Evolutionary conservation across 2,329 filamentous ascomycete species (phyloP).

Genomic region (Colletotrichum musae): DNA sequence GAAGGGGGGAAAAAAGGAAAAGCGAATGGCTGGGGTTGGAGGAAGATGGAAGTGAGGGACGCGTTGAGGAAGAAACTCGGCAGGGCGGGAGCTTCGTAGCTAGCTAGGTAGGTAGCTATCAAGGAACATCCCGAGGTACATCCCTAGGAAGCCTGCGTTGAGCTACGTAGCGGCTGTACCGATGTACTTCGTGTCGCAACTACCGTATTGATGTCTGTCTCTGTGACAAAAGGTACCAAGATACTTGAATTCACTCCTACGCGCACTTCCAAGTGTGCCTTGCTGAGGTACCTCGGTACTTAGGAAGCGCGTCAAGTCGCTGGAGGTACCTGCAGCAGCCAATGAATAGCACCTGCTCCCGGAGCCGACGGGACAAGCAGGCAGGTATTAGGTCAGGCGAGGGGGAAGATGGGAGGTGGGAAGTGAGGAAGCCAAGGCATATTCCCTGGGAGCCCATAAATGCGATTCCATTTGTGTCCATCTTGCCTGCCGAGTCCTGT

Average conservation of each 20-base stretch:
- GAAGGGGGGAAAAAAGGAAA: constrained; percentile 12
- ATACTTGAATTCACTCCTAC: background rate
- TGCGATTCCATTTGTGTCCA: background rate
- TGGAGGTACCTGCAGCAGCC: background rate
- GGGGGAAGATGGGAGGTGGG: too few species aligned
- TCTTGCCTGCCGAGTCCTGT: background rate
- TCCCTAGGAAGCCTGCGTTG: too few species aligned
- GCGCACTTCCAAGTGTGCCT: background rate
- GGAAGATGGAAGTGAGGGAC: constrained; percentile 14
- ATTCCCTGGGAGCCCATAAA: background rate
- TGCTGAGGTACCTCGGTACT: background rate
- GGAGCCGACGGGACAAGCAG: constrained; percentile 15
- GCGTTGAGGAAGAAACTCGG: constrained; percentile 32
- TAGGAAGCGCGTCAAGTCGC: background rate
- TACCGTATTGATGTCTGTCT: too few species aligned
- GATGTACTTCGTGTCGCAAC: too few species aligned
- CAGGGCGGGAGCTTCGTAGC: constrained; percentile 24
- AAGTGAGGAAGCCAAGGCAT: background rate
- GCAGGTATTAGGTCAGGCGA: background rate
- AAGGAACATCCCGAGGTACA: too few species aligned
- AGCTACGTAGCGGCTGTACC: too few species aligned
- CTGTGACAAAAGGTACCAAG: background rate
- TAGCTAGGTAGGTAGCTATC: constrained; percentile 8
- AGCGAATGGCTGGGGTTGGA: constrained; percentile 27
- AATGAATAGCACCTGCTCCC: background rate